Base-by-base conservation (phyloP, 768 basidiomycete species). In the Podaxis mareebaensis region DNA sequence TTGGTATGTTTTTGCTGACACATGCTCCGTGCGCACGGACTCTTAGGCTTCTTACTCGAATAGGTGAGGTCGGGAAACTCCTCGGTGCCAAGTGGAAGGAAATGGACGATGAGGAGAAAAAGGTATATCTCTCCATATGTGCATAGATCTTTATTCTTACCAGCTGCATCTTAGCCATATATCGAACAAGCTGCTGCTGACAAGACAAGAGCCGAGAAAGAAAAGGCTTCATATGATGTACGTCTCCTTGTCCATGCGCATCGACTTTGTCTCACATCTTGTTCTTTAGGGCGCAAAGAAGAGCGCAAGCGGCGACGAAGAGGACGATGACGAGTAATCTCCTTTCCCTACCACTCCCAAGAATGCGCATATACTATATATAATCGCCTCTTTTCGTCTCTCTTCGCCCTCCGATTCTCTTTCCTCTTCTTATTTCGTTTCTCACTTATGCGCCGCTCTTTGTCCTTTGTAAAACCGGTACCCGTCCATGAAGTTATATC, bases 41-140 rank as follows among this genome's bases (percentile, higher is more conserved):
- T 36, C 33, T 44, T 22, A 58, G 39, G 42, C 6, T n/a, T 39
- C 61, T 24, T 49, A 56, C 72, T 52, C 51, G 15, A 24, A 39
- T 38, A 93, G 93, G 93, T 67, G 94, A 96, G 75, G 85, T 97
- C 64, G 96, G 96, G 69, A 97, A 95, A 79, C 83, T 97, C 52
- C 88, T 99, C 64, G 96, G 96, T 46, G 90, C 90, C 57, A 95
- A 95, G 79, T 99, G 96, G 96, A 98, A 97, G 83, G 93, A 94
- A 74, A 85, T 97, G 70, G 87, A 87, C 59, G 93, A 95, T 4
- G 85, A 85, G 39, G 95, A 97, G 81, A 96, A 95, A 83, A 93
- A 92, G 85, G 94, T 92, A 57, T 51, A 77, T 73, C n/a, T 17
- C n/a, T 49, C 24, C 58, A 26, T 64, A 36, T 54, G 44, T 46